Conservation (phyloP, 257 asterid genomes). For the Fraxinus pennsylvanica region DNA sequence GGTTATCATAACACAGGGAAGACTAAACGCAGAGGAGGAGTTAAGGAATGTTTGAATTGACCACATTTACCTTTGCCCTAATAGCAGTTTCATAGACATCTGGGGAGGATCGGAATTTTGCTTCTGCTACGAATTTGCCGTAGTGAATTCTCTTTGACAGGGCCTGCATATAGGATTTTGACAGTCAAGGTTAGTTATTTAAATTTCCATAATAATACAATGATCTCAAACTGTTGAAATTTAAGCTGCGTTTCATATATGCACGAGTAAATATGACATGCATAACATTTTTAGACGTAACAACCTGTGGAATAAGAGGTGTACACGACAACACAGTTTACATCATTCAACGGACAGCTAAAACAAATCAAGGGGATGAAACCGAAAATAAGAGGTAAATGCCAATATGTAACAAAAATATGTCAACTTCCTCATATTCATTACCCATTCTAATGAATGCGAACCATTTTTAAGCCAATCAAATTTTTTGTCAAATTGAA, state of each 20-base stretch:
- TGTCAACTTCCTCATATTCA: neutral
- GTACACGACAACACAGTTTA: neutral
- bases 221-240: neutral
- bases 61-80: slow-evolving; percentile 52
- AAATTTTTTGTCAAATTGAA: neutral
- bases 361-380: slow-evolving; percentile 13
- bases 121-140: slow-evolving; percentile 96
- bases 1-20: neutral
- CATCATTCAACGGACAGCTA: neutral
- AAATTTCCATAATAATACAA: neutral
- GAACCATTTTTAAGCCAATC: neutral
- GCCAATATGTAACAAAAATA: neutral
- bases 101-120: slow-evolving; percentile 73
- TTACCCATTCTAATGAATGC: neutral
- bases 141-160: slow-evolving; percentile 93
- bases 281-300: neutral
- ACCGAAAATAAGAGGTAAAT: neutral
- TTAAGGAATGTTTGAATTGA: neutral
- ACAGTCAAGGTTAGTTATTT: neutral
- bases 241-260: neutral
- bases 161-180: slow-evolving; percentile 42
- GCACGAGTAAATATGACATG: neutral
- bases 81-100: slow-evolving; percentile 67
- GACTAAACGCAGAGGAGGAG: neutral
- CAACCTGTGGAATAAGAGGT: neutral